Percentiles rank a stretch among this genome's conserved stretches.
phyloP scores from a whole-genome alignment of 192 early-diverging fungal species.

The Podila horticola region DNA sequence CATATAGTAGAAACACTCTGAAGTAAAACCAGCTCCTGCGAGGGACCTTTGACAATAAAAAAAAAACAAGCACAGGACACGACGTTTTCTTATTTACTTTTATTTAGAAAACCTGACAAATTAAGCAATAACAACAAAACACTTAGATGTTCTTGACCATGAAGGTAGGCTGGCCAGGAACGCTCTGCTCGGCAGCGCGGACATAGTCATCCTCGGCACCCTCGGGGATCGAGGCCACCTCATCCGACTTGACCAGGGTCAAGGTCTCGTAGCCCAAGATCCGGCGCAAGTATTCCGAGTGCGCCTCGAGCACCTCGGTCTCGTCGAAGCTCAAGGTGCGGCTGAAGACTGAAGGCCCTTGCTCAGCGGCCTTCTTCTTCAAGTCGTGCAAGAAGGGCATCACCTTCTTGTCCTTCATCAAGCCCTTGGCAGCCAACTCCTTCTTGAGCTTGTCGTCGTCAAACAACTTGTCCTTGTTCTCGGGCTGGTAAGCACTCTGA shows the following conservation, averaged over 20 bases:
- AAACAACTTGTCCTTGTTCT: conserved; percentile 68
- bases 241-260: conserved; percentile 57
- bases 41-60: too few relatives aligned
- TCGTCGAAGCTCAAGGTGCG: conserved; percentile 88
- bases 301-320: conserved; percentile 66
- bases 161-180: conserved; percentile 68
- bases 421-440: conserved; percentile 69
- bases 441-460: conserved; percentile 80
- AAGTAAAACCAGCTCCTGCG: too few relatives aligned
- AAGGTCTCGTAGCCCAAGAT: conserved; percentile 67
- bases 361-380: conserved; percentile 81
- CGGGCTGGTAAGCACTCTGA: conserved; percentile 53
- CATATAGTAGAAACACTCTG: too few relatives aligned
- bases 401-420: conserved; percentile 95
- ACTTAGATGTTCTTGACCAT: conserved; percentile 62
- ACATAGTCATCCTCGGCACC: conserved; percentile 60
- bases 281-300: conserved; percentile 65
- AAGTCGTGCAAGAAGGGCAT: conserved; percentile 96
- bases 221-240: conserved; percentile 32
- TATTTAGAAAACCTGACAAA: too few relatives aligned
- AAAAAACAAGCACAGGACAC: too few relatives aligned
- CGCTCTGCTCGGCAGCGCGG: conserved; percentile 59
- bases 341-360: conserved; percentile 80
- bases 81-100: too few relatives aligned
- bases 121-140: too few relatives aligned